Evolutionary conservation across 2,329 filamentous ascomycete genomes (phyloP), one percentile per base, ranked within the genome.

Genomic region (Aspergillus viridinutans): DNA sequence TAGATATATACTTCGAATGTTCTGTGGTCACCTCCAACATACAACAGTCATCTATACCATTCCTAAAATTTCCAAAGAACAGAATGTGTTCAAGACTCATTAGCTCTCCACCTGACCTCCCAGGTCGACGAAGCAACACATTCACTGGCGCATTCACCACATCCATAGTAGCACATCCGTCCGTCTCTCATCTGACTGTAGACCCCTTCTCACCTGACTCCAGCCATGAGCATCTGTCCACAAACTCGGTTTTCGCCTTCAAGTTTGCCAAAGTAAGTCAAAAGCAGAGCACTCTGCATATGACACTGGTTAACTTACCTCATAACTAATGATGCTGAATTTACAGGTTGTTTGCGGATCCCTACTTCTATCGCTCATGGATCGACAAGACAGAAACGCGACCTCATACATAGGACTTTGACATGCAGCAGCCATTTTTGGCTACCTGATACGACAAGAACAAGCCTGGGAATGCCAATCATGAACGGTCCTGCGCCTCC

Each of bases 171-270:
- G 14, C 43, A 47, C 43, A 47, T 23, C 23, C 23, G 2, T 47
- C 43, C 42, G 14, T 5, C 38, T 38, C 49, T 58, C 56, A 58
- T 58, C 49, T 58, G 56, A 58, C 52, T 21, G 42, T 20, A 23
- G 20, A 40, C 29, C 29, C 26, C 23, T 23, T 29, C 56, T 55
- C 56, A 58, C 52, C 56, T 58, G 56, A 58, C 42, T 55, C 47
- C 25, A 21, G 35, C n/a, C 8, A 48, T 47, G 54, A 52, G 49
- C 54, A 56, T 35, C 21, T 52, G 54, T 52, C n/a, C 49, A 49
- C 40, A 45, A 23, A 6, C 9, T n/a, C 35, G 14, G 45, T 42
- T 49, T 52, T 50, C 32, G 45, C 40, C 40, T 17, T 29, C 32
- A 49, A 38, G 23, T 14, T 42, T 52, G 28, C 29, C 21, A n/a